Conservation (phyloP, 768 basidiomycete species). For the Suillus cothurnatus region DNA sequence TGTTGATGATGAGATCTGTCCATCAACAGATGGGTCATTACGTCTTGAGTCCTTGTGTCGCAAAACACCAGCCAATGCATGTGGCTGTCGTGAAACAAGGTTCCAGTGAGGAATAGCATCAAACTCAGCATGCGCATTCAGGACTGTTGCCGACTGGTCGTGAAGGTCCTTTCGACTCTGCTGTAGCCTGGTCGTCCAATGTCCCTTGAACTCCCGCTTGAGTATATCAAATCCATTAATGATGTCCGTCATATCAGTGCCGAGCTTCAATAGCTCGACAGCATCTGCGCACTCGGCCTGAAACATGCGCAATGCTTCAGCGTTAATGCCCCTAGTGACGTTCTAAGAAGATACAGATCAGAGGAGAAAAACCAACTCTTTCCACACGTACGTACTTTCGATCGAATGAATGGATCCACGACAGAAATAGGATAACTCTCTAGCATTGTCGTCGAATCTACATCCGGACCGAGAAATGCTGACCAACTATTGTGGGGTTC, state of each 20-base stretch:
- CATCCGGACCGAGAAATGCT: background rate
- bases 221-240: conserved; percentile 7
- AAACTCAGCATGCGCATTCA: background rate
- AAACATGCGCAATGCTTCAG: conserved; percentile 6
- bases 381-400: conserved; percentile 31
- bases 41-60: background rate
- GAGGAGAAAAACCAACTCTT: background rate
- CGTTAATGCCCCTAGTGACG: conserved; percentile 17
- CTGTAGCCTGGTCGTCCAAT: background rate
- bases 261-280: conserved; percentile 84
- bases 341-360: conserved; percentile 20
- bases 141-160: background rate
- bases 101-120: background rate
- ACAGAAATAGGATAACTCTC: conserved; percentile 25
- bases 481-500: background rate
- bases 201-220: background rate
- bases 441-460: background rate
- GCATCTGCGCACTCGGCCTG: conserved; percentile 5
- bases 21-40: background rate
- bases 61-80: background rate
- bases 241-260: conserved; percentile 84
- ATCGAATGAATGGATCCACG: conserved; percentile 44
- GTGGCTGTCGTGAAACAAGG: background rate
- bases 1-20: background rate
- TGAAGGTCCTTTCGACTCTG: background rate